Evolutionary conservation across 2,329 filamentous ascomycete species (phyloP).

Genomic region (Claviceps pusilla): DNA sequence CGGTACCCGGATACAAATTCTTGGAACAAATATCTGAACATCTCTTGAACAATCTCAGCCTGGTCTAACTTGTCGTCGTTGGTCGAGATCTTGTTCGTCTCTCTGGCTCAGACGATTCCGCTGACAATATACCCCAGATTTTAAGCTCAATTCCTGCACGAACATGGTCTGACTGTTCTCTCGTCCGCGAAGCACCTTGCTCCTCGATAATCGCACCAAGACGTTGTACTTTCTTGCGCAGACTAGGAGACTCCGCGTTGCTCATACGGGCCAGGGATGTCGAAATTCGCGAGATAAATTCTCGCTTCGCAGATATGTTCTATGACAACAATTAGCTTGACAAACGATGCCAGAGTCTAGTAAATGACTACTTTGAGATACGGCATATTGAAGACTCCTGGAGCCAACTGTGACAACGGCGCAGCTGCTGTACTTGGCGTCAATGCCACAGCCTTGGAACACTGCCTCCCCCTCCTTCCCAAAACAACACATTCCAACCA

Average conservation of each 20-base stretch:
- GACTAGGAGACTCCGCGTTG: conserved; percentile 19
- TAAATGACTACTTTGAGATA: conserved; percentile 18
- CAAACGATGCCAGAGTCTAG: background rate
- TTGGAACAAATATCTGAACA: background rate
- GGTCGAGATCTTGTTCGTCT: background rate
- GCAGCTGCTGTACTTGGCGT: conserved; percentile 6
- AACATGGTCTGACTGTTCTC: background rate
- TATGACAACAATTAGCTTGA: conserved; percentile 7
- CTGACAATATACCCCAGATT: conserved; percentile 14
- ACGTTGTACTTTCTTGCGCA: conserved; percentile 16
- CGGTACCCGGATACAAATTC: background rate
- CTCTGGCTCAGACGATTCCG: background rate
- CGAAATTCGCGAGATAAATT: conserved; percentile 15
- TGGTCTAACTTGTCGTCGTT: background rate
- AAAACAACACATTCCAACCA: conserved; percentile 14
- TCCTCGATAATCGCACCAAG: background rate
- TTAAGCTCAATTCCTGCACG: conserved; percentile 8
- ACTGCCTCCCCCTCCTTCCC: conserved; percentile 12
- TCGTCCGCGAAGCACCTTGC: too few relatives aligned
- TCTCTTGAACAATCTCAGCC: background rate
- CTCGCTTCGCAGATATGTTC: conserved; percentile 14
- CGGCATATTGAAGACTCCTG: conserved; percentile 21
- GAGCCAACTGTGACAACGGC: conserved; percentile 16
- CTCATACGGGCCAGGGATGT: conserved; percentile 19
- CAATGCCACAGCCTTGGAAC: conserved; percentile 10